Evolutionary conservation across 2,329 filamentous ascomycete genomes (phyloP), one percentile per base, ranked within the genome.

Genomic region (Fusarium udum): DNA sequence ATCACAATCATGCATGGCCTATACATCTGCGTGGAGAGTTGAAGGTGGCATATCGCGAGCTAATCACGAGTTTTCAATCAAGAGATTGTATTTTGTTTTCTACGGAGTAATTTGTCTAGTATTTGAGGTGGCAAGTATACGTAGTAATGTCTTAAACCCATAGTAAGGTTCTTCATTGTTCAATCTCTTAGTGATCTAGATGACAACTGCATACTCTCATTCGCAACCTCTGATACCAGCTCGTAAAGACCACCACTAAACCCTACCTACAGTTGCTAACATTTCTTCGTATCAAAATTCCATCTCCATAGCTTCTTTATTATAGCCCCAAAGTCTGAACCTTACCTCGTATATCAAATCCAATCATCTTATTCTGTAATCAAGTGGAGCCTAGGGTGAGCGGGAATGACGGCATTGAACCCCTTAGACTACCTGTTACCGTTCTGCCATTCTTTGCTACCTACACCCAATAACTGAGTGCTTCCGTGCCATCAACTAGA

Each of bases 381-480:
- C 52, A 55, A 66, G 75, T 74, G 66, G 73, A 39, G 61, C 32
- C 51, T 45, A 68, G 56, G 39, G 43, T 51, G 32, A 51, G 62
- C 43, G 61, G 62, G 61, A 75, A 71, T 72, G 67, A 69, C 67
- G 53, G 53, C 67, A 70, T 61, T 57, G 24, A 59, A 36, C 42
- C 61, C 72, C 67, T 63, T 60, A 53, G 28, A 8, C 45, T 61
- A 57, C 48, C 20, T 31, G 28, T 31, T 18, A 51, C 22, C 12
- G 16, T 34, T 51, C 31, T 34, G 31, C 31, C 39, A 58, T 39
- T 52, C 53, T 40, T 55, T 46, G 16, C 32, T 32, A 60, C n/a
- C n/a, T 60, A 59, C 60, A 37, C 31, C 31, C 61, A 66, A 53
- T 51, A 56, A 31, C n/a, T 69, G 67, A 63, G 52, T 58, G 45